These are phyloP conservation scores for Populus simonii DNA, from an alignment of 345 rosid genomes.

Conservation along the genomic window DNA sequence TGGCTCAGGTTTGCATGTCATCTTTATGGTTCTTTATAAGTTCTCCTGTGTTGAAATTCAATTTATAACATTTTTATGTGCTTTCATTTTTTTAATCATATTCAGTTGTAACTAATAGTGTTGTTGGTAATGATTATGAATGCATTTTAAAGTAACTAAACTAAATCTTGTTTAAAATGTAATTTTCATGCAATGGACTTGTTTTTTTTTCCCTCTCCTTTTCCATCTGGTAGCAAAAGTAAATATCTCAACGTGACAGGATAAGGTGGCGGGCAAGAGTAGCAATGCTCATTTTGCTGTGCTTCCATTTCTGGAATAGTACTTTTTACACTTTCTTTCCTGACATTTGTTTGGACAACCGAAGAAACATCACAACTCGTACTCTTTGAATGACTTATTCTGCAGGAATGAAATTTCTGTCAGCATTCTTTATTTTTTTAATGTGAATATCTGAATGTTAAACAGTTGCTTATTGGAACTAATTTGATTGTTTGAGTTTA, in stretches of 20 bases:
- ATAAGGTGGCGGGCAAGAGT: background rate
- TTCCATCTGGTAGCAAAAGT: background rate
- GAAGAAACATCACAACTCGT: too few species aligned
- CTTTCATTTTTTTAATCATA: background rate
- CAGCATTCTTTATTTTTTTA: background rate
- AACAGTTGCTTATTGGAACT: background rate
- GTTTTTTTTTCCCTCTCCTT: background rate
- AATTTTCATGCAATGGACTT: background rate
- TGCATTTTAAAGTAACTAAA: background rate
- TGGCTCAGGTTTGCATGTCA: slow-evolving; percentile 66
- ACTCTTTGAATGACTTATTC: background rate
- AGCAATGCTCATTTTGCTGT: background rate
- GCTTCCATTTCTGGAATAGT: background rate
- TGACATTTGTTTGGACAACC: background rate
- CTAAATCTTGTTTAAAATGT: background rate
- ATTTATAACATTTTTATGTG: background rate
- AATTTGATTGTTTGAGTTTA: background rate
- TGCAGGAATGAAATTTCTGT: background rate
- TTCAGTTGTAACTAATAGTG: background rate
- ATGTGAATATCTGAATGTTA: background rate
- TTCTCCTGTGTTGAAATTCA: background rate
- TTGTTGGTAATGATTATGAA: background rate
- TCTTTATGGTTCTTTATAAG: slow-evolving; percentile 1
- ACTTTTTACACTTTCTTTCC: too few species aligned
- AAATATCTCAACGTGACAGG: background rate